These are phyloP conservation scores for Spiraea crenata DNA, from an alignment of 331 rosid genomes.

Conservation along the genomic window DNA sequence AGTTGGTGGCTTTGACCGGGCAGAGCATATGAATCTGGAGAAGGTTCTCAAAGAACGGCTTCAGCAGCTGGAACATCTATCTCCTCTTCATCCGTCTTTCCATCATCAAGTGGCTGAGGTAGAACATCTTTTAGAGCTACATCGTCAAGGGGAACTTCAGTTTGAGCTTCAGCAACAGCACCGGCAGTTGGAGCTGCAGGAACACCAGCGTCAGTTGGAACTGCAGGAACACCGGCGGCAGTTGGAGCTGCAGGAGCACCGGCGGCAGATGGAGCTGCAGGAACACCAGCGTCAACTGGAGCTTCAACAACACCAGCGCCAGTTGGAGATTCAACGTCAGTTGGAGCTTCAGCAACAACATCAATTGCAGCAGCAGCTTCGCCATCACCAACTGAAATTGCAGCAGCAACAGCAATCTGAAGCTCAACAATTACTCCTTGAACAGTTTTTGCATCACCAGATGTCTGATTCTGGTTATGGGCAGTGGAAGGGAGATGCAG, in stretches of 20 bases:
- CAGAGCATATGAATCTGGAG: conserved; percentile 46
- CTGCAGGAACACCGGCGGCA: conserved; percentile 6
- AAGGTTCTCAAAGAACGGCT: conserved; percentile 46
- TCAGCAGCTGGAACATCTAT: conserved; percentile 42
- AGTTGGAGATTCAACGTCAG: conserved; percentile 58
- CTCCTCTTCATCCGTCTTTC: conserved; percentile 32
- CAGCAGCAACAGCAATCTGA: conserved; percentile 64
- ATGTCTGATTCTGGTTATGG: conserved; percentile 51
- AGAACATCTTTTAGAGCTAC: conserved; percentile 49
- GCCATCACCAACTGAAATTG: conserved; percentile 54
- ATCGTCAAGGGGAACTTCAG: conserved; percentile 30
- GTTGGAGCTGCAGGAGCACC: conserved; percentile 28
- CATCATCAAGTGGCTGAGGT: conserved; percentile 51
- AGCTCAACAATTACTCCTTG: conserved; percentile 51
- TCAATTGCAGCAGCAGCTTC: conserved; percentile 54
- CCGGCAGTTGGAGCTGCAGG: neutral
- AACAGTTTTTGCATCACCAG: conserved; percentile 58
- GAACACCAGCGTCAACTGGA: conserved; percentile 21
- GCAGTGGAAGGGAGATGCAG: conserved; percentile 46
- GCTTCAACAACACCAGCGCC: conserved; percentile 29
- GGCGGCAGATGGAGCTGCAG: conserved; percentile 15
- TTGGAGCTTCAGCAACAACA: conserved; percentile 59
- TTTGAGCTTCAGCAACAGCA: conserved; percentile 36
- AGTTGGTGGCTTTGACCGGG: conserved; percentile 35
- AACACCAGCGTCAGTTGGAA: conserved; percentile 1